Percentiles rank a stretch among this genome's conserved stretches.
Conservation (phyloP, 2,329 filamentous ascomycete species). For the Ceratocystiopsis brevicomis region DNA sequence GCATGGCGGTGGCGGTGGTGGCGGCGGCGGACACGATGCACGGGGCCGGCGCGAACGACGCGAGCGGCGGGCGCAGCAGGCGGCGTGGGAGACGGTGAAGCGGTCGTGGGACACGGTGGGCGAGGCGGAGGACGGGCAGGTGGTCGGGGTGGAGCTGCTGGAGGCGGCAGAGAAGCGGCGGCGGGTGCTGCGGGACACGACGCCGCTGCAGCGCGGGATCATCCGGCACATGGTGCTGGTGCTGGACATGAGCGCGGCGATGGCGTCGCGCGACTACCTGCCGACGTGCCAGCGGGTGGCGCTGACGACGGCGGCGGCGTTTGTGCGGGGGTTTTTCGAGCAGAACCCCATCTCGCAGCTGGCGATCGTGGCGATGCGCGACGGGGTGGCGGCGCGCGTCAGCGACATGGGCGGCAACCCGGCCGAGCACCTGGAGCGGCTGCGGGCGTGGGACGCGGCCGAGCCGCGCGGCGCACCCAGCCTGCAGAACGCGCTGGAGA, state of each 20-base stretch:
- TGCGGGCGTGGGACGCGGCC: slow-evolving; percentile 45
- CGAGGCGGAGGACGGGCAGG: slow-evolving; percentile 61
- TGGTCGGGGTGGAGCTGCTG: slow-evolving; percentile 55
- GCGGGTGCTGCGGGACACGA: slow-evolving; percentile 79
- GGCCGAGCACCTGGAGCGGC: slow-evolving; percentile 62
- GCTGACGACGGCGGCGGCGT: slow-evolving; percentile 66
- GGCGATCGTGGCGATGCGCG: slow-evolving; percentile 79
- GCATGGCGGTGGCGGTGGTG: not conserved
- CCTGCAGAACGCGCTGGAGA: slow-evolving; percentile 87
- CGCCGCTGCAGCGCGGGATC: slow-evolving; percentile 85
- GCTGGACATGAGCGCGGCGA: slow-evolving; percentile 79
- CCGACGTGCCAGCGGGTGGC: slow-evolving; percentile 72
- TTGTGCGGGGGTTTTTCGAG: slow-evolving; percentile 89
- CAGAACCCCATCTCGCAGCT: slow-evolving; percentile 97
- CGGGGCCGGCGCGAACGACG: slow-evolving; percentile 9
- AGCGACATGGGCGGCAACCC: slow-evolving; percentile 87
- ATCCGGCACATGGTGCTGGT: slow-evolving; percentile 90
- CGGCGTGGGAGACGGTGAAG: slow-evolving; percentile 48
- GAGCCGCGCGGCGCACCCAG: slow-evolving; percentile 60
- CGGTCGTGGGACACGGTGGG: slow-evolving; percentile 55
- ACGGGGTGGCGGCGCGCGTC: slow-evolving; percentile 70
- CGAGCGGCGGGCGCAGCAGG: slow-evolving; percentile 19
- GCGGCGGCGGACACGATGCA: slow-evolving; percentile 1
- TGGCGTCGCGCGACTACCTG: slow-evolving; percentile 86
- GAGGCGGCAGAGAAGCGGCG: slow-evolving; percentile 68